These are phyloP conservation scores for Alternaria viburni DNA, from an alignment of 2,329 filamentous ascomycete species.

Conservation along the genomic window DNA sequence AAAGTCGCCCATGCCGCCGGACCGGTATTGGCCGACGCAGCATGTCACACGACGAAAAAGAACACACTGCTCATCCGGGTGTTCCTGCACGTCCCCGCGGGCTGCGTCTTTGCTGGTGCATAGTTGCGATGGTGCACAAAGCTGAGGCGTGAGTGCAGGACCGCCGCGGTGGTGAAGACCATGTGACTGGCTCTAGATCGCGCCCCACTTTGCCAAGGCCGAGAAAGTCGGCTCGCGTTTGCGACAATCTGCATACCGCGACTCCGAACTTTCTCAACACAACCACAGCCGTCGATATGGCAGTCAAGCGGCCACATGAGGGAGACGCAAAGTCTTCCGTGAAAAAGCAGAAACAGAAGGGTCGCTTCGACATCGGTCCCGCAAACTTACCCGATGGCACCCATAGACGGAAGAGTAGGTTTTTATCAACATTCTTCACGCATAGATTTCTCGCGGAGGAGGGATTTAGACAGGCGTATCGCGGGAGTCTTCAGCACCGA, in stretches of 20 bases:
- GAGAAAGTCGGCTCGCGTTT: slow-evolving; percentile 19
- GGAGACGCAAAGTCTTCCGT: slow-evolving; percentile 40
- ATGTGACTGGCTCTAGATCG: slow-evolving; percentile 16
- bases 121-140: slow-evolving; percentile 8
- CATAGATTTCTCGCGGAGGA: not conserved
- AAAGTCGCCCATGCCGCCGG: slow-evolving; percentile 27
- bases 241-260: not conserved
- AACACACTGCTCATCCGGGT: not conserved
- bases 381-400: slow-evolving; percentile 90
- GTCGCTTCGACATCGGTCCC: slow-evolving; percentile 86
- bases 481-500: not conserved
- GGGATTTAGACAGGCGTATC: not conserved
- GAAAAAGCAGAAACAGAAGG: slow-evolving; percentile 58
- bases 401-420: slow-evolving; percentile 77
- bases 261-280: slow-evolving; percentile 2
- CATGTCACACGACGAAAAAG: slow-evolving; percentile 34
- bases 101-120: not conserved
- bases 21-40: slow-evolving; percentile 19
- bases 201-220: slow-evolving; percentile 28
- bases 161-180: slow-evolving; percentile 13
- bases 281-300: slow-evolving; percentile 54
- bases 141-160: slow-evolving; percentile 5
- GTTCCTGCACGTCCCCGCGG: slow-evolving; percentile 6
- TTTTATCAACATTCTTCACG: not conserved
- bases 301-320: slow-evolving; percentile 64